Base-by-base conservation (phyloP, 129 eudicot genomes). In the Rutidosis leptorrhynchoides region DNA sequence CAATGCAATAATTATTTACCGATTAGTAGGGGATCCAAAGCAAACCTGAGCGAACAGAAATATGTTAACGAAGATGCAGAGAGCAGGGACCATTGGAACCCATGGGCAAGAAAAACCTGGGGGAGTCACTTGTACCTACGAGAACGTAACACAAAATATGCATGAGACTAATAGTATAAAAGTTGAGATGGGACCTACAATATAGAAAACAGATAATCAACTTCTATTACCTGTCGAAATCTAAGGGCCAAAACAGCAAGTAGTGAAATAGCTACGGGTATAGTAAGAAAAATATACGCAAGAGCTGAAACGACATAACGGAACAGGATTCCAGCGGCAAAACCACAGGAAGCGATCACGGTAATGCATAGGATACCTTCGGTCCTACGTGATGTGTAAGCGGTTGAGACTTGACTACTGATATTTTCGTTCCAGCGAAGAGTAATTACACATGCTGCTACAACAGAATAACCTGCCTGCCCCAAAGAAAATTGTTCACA, bases 381-480 rank as follows among this genome's bases (percentile, higher is more conserved):
- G 7, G 19, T 57, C 83, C 97, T 70, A 51, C 37, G 76, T 23
- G 96, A 79, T 37, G 79, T 74, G 60, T 68, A 70, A 64, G 74
- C 25, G 28, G 57, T 33, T 2, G 81, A 69, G 52, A 68, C 60
- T 71, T 63, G 86, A 64, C 71, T 72, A 24, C 80, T 62, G 12
- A 76, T 42, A 62, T 77, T 78, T 62, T 93, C 92, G 63, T 76
- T 74, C 89, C 90, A 94, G 9, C 95, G 90, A 24, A 94, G 90
- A 73, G 77, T 77, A 62, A 89, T 84, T 52, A 94, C 92, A 78
- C 99, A 86, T 25, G 99, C 99, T 67, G 99, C 83, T 71, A 94
- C 99, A 24, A 94, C 99, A 11, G 99, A 93, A 73, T 93, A 93
- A 48, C 99, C 99, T 35, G 99, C 92, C 98, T 93, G 84, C 68